Percentiles rank a stretch among this genome's conserved stretches.
These are phyloP conservation scores for Aspergillus alliaceus DNA, from an alignment of 2,329 filamentous ascomycete species.

Conservation along the genomic window DNA sequence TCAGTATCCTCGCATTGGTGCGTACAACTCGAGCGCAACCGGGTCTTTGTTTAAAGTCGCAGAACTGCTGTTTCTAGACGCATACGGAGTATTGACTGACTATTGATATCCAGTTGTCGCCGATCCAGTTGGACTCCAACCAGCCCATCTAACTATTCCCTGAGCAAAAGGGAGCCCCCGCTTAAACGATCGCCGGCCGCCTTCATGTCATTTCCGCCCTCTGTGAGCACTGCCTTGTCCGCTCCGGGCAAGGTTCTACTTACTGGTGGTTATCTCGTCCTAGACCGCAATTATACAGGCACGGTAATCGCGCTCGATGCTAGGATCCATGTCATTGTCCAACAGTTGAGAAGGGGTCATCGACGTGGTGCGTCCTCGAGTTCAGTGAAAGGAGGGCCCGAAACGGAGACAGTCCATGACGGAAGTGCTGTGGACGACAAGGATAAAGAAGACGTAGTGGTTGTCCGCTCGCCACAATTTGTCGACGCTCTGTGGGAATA, in stretches of 20 bases:
- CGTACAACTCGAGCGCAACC: neutral
- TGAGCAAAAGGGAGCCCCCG: neutral
- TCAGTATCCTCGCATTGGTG: neutral
- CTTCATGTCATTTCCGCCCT: constrained; percentile 10
- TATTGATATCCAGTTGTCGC: neutral
- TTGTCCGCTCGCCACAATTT: constrained; percentile 92
- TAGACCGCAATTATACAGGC: constrained; percentile 82
- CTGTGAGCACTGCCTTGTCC: constrained; percentile 63
- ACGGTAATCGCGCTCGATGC: constrained; percentile 66
- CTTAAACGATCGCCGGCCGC: neutral
- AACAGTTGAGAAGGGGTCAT: constrained; percentile 49
- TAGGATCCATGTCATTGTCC: constrained; percentile 61
- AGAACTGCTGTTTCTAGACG: neutral
- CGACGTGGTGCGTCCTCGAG: constrained; percentile 16
- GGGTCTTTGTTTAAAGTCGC: neutral
- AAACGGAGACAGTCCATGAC: constrained; percentile 9
- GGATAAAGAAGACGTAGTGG: constrained; percentile 66
- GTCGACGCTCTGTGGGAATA: constrained; percentile 84
- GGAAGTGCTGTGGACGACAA: constrained; percentile 52
- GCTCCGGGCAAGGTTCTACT: constrained; percentile 95
- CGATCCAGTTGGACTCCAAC: neutral
- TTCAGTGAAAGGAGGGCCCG: constrained; percentile 15
- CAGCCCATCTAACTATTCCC: neutral
- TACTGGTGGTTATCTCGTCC: constrained; percentile 90
- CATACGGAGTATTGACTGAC: neutral